Conservation (phyloP, 225 moss, liverwort and hornwort genomes). For the Marchantia paleacea region DNA sequence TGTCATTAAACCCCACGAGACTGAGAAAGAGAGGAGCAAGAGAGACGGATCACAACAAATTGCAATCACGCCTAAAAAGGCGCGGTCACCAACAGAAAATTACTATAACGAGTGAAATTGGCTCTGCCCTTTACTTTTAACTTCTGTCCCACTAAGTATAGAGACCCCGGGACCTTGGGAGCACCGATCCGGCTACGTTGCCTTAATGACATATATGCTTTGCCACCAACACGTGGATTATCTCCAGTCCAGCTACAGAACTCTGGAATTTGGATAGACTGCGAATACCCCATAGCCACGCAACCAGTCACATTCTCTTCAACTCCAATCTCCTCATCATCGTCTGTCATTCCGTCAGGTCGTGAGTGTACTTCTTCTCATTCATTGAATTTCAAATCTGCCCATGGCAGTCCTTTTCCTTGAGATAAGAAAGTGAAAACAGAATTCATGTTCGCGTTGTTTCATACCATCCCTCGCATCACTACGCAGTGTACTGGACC, state of each 20-base stretch:
- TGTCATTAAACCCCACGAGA: not conserved
- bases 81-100: not conserved
- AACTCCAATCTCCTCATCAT: not conserved
- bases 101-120: not conserved
- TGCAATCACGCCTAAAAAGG: not conserved
- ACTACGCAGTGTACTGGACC: no score
- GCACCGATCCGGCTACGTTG: not conserved
- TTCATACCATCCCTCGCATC: no score
- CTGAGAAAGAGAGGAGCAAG: not conserved
- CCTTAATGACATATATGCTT: not conserved
- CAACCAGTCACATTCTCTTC: not conserved
- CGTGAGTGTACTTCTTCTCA: not conserved
- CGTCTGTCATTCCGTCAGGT: not conserved
- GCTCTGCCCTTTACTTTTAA: not conserved
- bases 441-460: no score
- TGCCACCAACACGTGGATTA: conserved; percentile 1
- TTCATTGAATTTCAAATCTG: no score
- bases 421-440: no score
- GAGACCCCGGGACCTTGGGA: not conserved
- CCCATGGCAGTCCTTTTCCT: no score
- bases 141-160: not conserved
- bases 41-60: not conserved
- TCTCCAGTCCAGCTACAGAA: not conserved
- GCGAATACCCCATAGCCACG: not conserved
- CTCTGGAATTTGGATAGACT: not conserved